Evolutionary conservation across 257 asterid genomes (phyloP).

Genomic region (Solanum dulcamara): DNA sequence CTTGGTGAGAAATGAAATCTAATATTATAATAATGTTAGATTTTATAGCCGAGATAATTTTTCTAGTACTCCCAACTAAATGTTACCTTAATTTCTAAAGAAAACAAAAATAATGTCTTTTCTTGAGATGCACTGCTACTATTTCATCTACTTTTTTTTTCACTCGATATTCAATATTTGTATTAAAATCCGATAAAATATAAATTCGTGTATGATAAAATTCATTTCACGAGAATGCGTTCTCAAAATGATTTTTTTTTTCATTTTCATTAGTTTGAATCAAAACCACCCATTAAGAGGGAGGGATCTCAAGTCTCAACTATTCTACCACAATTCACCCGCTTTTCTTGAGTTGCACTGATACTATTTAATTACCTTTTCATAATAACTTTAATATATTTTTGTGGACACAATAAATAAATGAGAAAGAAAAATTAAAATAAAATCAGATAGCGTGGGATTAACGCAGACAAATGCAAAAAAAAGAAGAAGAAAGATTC

Average conservation of each 20-base stretch:
- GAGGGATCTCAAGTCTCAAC: not conserved
- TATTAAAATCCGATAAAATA: not conserved
- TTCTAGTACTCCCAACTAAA: not conserved
- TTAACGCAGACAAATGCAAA: slow-evolving; percentile 20
- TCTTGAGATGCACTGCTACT: not conserved
- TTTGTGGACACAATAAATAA: not conserved
- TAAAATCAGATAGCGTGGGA: slow-evolving; percentile 23
- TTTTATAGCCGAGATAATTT: not conserved
- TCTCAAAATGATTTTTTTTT: not conserved
- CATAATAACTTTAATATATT: not conserved
- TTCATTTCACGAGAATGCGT: accelerated
- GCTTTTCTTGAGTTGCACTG: not conserved
- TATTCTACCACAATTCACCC: accelerated
- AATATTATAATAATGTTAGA: not conserved
- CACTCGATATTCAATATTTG: accelerated
- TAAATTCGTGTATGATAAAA: accelerated
- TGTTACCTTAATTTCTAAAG: not conserved
- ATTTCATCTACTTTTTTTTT: not conserved
- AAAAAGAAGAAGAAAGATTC: too few species aligned
- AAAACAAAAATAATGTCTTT: not conserved
- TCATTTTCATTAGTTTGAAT: not conserved
- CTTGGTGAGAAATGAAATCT: not conserved
- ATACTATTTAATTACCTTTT: not conserved
- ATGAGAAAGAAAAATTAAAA: not conserved
- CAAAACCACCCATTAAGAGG: accelerated